Conservation (phyloP, 345 rosid genomes). For the Eucalyptus albens region DNA sequence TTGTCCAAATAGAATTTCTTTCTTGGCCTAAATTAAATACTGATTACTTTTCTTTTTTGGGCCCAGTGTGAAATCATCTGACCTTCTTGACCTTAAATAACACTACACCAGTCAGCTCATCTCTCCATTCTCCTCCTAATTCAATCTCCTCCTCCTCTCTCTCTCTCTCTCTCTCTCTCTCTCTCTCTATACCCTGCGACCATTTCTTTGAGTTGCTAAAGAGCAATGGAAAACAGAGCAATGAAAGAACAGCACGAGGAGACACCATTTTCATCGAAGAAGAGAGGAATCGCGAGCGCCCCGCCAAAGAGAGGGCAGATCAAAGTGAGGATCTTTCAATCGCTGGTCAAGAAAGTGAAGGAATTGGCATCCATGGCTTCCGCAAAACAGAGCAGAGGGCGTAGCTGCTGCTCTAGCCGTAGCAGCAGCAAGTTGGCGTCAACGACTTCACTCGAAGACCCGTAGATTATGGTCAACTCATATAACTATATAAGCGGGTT, state of each 20-base stretch:
- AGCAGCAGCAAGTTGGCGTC: not conserved
- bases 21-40: not conserved
- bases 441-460: not conserved
- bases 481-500: not conserved
- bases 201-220: not conserved
- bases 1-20: not conserved
- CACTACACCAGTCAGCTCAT: not conserved
- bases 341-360: not conserved
- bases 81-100: not conserved
- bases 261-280: not conserved
- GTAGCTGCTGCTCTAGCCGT: not conserved
- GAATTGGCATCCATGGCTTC: not conserved
- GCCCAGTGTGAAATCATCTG: not conserved
- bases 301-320: not conserved
- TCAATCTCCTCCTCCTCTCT: not conserved
- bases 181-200: not conserved
- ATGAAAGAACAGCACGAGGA: not conserved
- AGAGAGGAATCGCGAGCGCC: not conserved
- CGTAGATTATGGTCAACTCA: not conserved
- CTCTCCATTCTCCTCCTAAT: not conserved
- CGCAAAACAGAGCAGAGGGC: not conserved
- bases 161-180: no score
- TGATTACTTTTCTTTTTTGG: not conserved
- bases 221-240: not conserved
- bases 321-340: not conserved